Base-by-base conservation (phyloP, 352 stramenopile genomes). In the Phytophthora citricola region DNA sequence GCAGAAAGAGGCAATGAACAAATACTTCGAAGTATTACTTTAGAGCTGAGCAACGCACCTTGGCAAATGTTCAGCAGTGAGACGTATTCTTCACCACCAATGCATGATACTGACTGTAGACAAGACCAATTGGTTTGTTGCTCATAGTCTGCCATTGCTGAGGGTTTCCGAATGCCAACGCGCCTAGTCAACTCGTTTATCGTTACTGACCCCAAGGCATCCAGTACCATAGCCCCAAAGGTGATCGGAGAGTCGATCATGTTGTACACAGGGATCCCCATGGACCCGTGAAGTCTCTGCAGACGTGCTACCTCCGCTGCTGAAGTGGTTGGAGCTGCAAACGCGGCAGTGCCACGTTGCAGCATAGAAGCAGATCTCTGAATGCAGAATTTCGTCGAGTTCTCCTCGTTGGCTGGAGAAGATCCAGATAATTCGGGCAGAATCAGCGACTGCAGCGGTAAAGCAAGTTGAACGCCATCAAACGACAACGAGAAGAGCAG, bases 241-340 rank as follows among this genome's bases (percentile, higher is more conserved):
- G 83, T 68, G n/a, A 92, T 73, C 0, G 83, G 81, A 6, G 73
- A 62, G 29, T 91, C 74, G 27, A 83, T 64, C 83, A 92, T 92
- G 63, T 90, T 92, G 65, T 80, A 89, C 10, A 92, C 70, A n/a
- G 69, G 69, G 4, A 89, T 69, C 12, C 75, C 63, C 9, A 78
- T 71, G 1, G 69, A 78, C 17, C 79, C 74, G 31, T 90, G 78
- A 39, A 90, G 48, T 29, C 81, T 67, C 44, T 89, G 84, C 10
- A 81, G 75, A 38, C 83, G 76, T 15, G 76, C 67, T 0, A 78
- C 61, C 10, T 73, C 71, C 9, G 61, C 64, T 15, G 84, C 81
- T 5, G 72, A 71, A 20, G 87, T 77, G 11, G 85, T 71, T 5
- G 71, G 32, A 20, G 66, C 27, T 9, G 71, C 69, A 58, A 89